Evolutionary conservation across 1,284 basidiomycete genomes (phyloP).

Genomic region (Trametes pubescens): DNA sequence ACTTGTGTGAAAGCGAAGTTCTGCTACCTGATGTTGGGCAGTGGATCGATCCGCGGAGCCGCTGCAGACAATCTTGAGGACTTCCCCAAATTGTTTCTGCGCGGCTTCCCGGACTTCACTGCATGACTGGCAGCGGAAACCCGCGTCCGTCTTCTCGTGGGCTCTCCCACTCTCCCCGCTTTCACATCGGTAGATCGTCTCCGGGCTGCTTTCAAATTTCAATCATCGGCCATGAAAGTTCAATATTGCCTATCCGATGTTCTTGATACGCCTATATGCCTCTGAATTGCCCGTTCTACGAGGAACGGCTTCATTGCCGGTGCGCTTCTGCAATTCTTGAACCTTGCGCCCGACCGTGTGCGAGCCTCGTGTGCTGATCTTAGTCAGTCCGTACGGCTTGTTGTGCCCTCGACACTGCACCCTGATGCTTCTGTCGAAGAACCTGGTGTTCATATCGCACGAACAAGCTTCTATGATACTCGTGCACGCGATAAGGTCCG

Average conservation of each 20-base stretch:
- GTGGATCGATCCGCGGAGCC: background rate
- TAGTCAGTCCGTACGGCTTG: constrained; percentile 1
- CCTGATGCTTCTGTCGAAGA: background rate
- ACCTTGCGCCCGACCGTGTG: background rate
- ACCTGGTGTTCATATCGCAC: constrained; percentile 6
- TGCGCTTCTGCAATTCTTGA: background rate
- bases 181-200: constrained; percentile 8
- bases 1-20: background rate
- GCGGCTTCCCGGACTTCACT: background rate
- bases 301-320: background rate
- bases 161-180: background rate
- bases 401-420: background rate
- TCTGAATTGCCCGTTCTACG: background rate
- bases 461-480: constrained; percentile 19
- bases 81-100: background rate
- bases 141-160: constrained; percentile 1
- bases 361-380: background rate
- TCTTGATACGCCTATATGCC: background rate
- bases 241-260: constrained; percentile 6
- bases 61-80: background rate
- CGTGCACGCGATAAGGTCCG: constrained; percentile 27
- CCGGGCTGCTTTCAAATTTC: background rate
- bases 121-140: background rate
- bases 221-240: background rate
- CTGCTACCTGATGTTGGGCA: background rate